A percentile compares a stretch with the other conserved stretches of the same genome.
Conservation (phyloP, 2,329 filamentous ascomycete genomes). For the Trichoderma hamatum region DNA sequence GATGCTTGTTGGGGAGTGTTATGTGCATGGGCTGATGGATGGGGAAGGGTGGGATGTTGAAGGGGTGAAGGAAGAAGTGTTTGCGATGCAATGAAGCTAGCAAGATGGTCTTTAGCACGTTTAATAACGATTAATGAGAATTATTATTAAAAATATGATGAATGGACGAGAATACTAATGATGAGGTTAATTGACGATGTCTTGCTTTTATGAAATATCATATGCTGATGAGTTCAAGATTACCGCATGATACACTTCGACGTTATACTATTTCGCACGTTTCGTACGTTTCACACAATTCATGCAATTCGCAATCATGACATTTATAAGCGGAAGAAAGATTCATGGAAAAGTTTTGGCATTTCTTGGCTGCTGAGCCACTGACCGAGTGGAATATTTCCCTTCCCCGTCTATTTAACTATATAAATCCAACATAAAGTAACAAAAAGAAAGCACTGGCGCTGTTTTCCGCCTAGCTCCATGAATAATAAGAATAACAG, state of each 20-base stretch:
- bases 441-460: not conserved
- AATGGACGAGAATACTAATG: not conserved
- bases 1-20: constrained; percentile 43
- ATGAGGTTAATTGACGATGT: not conserved
- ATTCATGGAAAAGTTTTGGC: not conserved
- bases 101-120: not conserved
- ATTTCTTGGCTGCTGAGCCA: constrained; percentile 9
- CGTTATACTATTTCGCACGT: too few relatives aligned
- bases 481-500: not conserved
- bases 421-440: constrained; percentile 21
- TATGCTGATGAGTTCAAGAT: too few relatives aligned
- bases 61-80: constrained; percentile 36
- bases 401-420: constrained; percentile 15
- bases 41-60: constrained; percentile 37
- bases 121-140: not conserved
- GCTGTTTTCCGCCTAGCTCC: constrained; percentile 1
- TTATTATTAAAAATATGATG: not conserved
- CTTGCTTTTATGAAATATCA: too few relatives aligned
- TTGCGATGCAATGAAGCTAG: constrained; percentile 32
- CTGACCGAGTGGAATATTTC: constrained; percentile 10
- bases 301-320: too few relatives aligned
- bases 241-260: too few relatives aligned
- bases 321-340: not conserved
- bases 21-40: constrained; percentile 44
- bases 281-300: too few relatives aligned